A percentile compares a stretch with the other conserved stretches of the same genome.
Evolutionary conservation across 768 basidiomycete species (phyloP).

Genomic region (Termitomyces eurrhizus): DNA sequence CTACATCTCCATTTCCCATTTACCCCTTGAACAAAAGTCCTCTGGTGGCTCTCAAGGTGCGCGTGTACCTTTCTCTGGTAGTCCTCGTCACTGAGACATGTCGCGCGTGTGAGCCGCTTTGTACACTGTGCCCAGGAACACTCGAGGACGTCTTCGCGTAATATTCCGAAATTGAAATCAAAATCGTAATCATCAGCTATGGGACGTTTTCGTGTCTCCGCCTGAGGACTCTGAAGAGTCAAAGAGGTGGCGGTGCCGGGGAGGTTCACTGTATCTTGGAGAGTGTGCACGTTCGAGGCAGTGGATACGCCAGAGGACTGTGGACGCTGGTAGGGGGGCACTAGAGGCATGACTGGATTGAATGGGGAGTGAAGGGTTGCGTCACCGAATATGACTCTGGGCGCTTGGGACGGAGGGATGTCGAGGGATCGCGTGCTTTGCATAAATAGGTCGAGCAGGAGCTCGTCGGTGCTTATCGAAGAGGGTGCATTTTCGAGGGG

Average conservation of each 20-base stretch:
- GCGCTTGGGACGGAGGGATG: background rate
- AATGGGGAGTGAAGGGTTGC: background rate
- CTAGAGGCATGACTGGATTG: background rate
- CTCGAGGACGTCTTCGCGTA: background rate
- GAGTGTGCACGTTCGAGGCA: background rate
- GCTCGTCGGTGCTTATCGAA: background rate
- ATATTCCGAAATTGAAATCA: too few relatives aligned
- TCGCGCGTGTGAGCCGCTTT: background rate
- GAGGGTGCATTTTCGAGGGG: background rate
- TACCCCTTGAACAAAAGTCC: background rate
- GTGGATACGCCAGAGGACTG: background rate
- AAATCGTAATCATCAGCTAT: background rate
- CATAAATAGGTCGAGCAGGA: too few relatives aligned
- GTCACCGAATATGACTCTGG: background rate
- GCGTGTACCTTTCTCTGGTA: background rate
- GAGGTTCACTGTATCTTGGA: background rate
- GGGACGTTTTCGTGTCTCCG: background rate
- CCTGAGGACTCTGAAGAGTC: background rate
- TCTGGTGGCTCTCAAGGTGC: background rate
- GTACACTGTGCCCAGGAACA: background rate
- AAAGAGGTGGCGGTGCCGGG: background rate
- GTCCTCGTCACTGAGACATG: background rate
- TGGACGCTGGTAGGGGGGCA: too few relatives aligned
- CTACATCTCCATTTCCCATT: background rate
- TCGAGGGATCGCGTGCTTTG: background rate